Evolutionary conservation across 352 stramenopile genomes (phyloP).

Genomic region (Phytophthora multivora): DNA sequence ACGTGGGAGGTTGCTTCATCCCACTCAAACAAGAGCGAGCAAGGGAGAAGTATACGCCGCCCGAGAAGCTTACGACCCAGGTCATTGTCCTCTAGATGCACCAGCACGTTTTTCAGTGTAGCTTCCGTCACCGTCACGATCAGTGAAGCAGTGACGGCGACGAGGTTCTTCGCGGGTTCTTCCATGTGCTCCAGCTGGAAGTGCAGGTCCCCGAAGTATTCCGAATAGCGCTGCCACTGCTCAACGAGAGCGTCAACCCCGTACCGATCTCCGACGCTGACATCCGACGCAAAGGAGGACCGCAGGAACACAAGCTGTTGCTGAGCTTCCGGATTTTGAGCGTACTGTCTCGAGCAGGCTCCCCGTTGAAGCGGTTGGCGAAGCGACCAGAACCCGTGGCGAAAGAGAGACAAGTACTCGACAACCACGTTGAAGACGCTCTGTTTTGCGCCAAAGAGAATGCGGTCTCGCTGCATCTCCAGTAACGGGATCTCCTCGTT

Average conservation of each 20-base stretch:
- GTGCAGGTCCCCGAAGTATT: constrained; percentile 29
- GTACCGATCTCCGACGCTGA: constrained; percentile 10
- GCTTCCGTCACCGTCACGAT: neutral
- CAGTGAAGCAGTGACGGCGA: neutral
- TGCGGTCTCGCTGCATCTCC: constrained; percentile 11
- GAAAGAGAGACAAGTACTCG: constrained; percentile 24
- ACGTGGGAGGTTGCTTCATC: neutral
- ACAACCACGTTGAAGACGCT: constrained; percentile 16
- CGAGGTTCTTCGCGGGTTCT: neutral
- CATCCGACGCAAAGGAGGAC: constrained; percentile 13
- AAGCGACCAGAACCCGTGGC: constrained; percentile 1
- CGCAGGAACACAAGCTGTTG: constrained; percentile 27
- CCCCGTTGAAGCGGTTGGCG: neutral
- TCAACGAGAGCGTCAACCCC: constrained; percentile 17
- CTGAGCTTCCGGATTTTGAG: neutral
- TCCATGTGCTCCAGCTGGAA: constrained; percentile 33
- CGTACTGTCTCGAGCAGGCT: neutral
- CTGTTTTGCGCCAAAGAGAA: constrained; percentile 6
- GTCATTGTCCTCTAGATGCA: neutral
- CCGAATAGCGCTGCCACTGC: constrained; percentile 27
- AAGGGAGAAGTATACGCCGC: constrained; percentile 16
- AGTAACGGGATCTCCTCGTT: constrained; percentile 8
- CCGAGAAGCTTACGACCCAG: constrained; percentile 10
- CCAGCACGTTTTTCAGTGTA: constrained; percentile 15
- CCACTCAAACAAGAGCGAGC: constrained; percentile 15